Evolutionary conservation across 139 green algal species (phyloP), one percentile per base, ranked within the genome.

Genomic region (Astrephomene gubernaculifera): DNA sequence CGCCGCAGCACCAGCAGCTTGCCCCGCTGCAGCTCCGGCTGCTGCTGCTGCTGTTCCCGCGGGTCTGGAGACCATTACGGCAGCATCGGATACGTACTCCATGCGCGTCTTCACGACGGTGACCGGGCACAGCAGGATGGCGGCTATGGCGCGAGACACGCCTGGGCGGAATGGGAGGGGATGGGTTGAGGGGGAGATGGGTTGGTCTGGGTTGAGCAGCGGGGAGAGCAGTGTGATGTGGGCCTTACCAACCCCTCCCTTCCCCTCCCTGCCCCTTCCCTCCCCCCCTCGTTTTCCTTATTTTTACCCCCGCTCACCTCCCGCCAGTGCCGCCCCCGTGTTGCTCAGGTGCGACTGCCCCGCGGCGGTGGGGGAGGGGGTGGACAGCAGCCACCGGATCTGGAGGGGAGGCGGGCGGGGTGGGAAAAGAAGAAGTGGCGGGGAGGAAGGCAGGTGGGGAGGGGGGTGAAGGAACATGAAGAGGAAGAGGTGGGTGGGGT

Each of bases 51-150:
- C 67, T 7, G 67, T 36, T 7, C 36, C 35, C 36, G 36, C 35
- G 9, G 71, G 17, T 17, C n/a, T 36, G n/a, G n/a, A n/a, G n/a
- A 21, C 44, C 19, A 67, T n/a, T n/a, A n/a, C n/a, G n/a, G n/a
- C n/a, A n/a, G n/a, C 44, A 1, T 35, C 81, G 57, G 1, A 60
- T 2, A 71, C 74, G 71, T 97, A 97, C 89, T 99, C 97, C 95
- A 99, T 98, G 35, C 96, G 89, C 0, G 97, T 99, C 81, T 99
- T 99, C 21, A 99, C 92, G 0, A 99, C 89, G 1, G 96, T 98
- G 27, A 99, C 81, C 19, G 97, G 97, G 44, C 92, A 97, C 53
- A 98, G 90, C 9, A 95, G 84, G 3, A 95, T 85, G 27, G 95
- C 94, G 12, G 95, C 94, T 60, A 97, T 74, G 0, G 90, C 94